A percentile compares a stretch with the other conserved stretches of the same genome.
Evolutionary conservation across 2,329 filamentous ascomycete species (phyloP).

Genomic region (Colletotrichum sp.): DNA sequence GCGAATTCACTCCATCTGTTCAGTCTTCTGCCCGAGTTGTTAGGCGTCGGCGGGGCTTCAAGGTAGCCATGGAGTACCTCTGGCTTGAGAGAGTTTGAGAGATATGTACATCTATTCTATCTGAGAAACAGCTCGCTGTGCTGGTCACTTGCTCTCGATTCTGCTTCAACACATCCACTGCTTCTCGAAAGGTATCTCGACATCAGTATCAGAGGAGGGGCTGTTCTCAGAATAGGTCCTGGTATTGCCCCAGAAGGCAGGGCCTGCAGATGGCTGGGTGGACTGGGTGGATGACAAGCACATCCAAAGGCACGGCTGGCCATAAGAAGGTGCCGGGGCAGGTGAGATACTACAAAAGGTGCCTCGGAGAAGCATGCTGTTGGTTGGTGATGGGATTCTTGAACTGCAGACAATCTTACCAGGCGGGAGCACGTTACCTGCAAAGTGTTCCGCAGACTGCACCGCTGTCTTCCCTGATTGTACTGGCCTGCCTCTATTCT

Average conservation of each 20-base stretch:
- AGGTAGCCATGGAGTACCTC: slow-evolving; percentile 4
- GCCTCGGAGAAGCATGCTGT: neutral
- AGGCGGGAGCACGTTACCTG: neutral
- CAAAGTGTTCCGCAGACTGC: neutral
- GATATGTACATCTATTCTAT: neutral
- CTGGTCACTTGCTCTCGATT: neutral
- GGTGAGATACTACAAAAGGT: neutral
- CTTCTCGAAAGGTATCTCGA: neutral
- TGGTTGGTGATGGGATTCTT: neutral
- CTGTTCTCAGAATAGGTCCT: neutral
- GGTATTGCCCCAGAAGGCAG: neutral
- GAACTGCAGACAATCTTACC: neutral
- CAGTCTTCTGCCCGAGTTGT: neutral
- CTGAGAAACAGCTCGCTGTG: neutral
- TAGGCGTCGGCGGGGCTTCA: slow-evolving; percentile 1
- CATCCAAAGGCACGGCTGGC: neutral
- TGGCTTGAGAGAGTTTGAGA: neutral
- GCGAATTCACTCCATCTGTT: neutral
- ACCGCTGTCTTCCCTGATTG: neutral
- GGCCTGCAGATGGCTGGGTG: neutral
- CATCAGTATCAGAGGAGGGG: neutral
- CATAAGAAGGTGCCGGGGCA: neutral
- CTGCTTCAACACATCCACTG: neutral
- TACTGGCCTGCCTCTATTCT: neutral
- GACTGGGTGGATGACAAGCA: neutral